Percentiles rank a stretch among this genome's conserved stretches.
These are phyloP conservation scores for Excoecaria agallocha DNA, from an alignment of 345 rosid genomes.

Conservation along the genomic window DNA sequence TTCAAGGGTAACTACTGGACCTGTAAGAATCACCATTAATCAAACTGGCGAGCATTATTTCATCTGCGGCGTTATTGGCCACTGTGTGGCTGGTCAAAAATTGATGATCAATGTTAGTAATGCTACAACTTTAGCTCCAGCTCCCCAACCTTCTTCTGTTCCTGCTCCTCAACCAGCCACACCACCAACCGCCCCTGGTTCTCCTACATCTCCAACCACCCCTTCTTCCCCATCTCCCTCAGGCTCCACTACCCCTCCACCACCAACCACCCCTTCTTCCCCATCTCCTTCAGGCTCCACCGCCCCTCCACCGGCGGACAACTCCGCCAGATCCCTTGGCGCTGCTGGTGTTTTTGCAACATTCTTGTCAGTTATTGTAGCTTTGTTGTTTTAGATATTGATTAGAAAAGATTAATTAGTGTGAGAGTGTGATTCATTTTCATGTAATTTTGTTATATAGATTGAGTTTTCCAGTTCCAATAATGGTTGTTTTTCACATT, in stretches of 20 bases:
- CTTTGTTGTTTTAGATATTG: constrained; percentile 32
- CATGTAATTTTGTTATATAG: constrained; percentile 13
- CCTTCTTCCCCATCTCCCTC: constrained; percentile 34
- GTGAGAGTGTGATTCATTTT: constrained; percentile 24
- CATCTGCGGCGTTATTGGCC: constrained; percentile 19
- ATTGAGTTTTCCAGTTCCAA: constrained; percentile 14
- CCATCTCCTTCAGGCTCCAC: constrained; percentile 24
- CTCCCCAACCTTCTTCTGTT: constrained; percentile 8
- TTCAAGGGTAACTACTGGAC: background rate
- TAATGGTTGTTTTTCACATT: constrained; percentile 1
- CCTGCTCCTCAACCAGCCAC: constrained; percentile 24
- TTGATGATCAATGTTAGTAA: constrained; percentile 20
- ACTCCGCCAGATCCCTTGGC: constrained; percentile 40
- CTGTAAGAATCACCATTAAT: constrained; percentile 23
- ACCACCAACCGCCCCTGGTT: constrained; percentile 1
- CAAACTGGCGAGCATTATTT: constrained; percentile 23
- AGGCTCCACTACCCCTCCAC: constrained; percentile 27
- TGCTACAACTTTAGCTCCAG: constrained; percentile 17
- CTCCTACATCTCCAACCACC: constrained; percentile 11
- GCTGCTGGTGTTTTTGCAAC: constrained; percentile 30
- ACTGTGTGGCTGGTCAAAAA: constrained; percentile 27
- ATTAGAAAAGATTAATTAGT: background rate
- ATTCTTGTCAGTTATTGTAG: constrained; percentile 30
- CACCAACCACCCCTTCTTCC: constrained; percentile 25
- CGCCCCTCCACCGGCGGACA: constrained; percentile 19